Base-by-base conservation (phyloP, 2,329 filamentous ascomycete genomes). In the Curvularia eragrostidis region DNA sequence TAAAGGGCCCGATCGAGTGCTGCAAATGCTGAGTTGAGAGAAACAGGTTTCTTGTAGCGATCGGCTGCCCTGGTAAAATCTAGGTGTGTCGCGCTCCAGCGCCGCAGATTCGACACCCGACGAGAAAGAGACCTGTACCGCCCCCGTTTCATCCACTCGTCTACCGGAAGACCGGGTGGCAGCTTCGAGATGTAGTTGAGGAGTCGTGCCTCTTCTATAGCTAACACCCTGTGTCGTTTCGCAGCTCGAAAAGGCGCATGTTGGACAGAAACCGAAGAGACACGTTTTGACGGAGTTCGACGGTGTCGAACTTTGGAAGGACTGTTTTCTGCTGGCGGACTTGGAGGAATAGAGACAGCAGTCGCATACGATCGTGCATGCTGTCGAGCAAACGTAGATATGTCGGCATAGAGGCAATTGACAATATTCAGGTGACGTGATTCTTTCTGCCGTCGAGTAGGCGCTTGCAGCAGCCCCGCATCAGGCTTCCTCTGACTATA, bases 111-210 rank as follows among this genome's bases (percentile, higher is more conserved):
- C 49, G 62, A 47, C n/a, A 73, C 58, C 13, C 70, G 67, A 15
- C 73, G 72, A 15, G 38, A 43, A 23, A 75, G 58, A 18, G 72
- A 72, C 28, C 73, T 56, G 54, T 74, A 75, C 43, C 65, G 66
- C n/a, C 72, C 73, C 28, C 67, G 48, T 41, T 52, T 56, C 19
- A 61, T 51, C 18, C 55, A 48, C 10, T 30, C 28, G 10, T 28
- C 5, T 2, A 2, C 24, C 9, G 39, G 26, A 15, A 56, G 30
- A 21, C 19, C 13, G 21, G 58, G 10, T 24, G 58, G 53, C 6
- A 57, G 34, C 36, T 48, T 48, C 24, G 56, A 42, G 55, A 68
- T 32, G 36, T 63, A 59, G 2, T 56, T 62, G 19, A 49, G 28
- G 12, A 63, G 49, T 28, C 63, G 60, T 38, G 39, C 28, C 18